Base-by-base conservation (phyloP, 2,329 filamentous ascomycete species). In the Atkinsonella hypoxylon region DNA sequence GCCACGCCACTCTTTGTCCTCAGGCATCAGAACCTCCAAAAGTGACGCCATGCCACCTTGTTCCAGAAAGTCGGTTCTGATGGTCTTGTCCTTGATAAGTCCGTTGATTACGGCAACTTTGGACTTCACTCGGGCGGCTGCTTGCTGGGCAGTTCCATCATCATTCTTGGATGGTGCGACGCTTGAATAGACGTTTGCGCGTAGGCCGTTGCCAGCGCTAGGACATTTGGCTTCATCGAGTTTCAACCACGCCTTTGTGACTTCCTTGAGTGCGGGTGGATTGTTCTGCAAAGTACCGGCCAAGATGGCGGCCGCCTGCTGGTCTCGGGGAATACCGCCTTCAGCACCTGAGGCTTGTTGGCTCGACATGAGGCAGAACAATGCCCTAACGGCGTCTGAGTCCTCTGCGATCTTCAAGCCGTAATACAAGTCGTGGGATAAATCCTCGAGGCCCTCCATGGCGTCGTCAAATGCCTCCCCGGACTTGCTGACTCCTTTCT, bases 381-480 rank as follows among this genome's bases (percentile, higher is more conserved):
- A 70, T n/a, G 72, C 65, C 54, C 71, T 72, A 48, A 82, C 57
- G 1, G 75, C 74, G 2, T 73, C 71, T 2, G 68, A 59, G 55
- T 82, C 76, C 60, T 80, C 76, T 20, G 75, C 71, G 52, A 85
- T 74, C 61, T 82, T 78, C 17, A 81, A 68, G 10, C 82, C 82
- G 62, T 84, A 86, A 67, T 83, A 85, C 55, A 85, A 79, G 63
- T 85, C 82, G 62, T 85, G 81, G 0, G 81, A 76, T 30, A 84
- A 67, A 7, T 85, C 81, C 54, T 77, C 71, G n/a, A 86, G 72
- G 34, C 71, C 71, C 34, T 77, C 72, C 8, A 86, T 70, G 0
- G 77, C 76, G 11, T 67, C 66, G 40, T 76, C 72, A 13, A 79
- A 67, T 3, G 61, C 63, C 49, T 65, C 56, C 15, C 63, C 61